These are phyloP conservation scores for Vitis hybrid DNA, from an alignment of 177 flowering plant genomes.

Conservation along the genomic window DNA sequence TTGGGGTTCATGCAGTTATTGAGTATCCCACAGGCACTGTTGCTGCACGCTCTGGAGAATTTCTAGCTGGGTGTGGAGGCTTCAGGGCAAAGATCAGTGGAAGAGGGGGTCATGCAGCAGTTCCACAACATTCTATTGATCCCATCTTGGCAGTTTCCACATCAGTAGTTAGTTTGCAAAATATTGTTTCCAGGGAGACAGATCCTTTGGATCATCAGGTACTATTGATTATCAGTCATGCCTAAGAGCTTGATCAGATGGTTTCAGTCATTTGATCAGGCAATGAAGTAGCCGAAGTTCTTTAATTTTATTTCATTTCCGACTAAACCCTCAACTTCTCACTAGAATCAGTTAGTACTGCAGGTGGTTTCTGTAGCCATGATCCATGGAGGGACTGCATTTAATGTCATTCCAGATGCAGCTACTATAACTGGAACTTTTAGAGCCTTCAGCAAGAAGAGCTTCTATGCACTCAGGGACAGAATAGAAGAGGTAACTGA, in stretches of 20 bases:
- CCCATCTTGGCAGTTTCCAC: slow-evolving; percentile 61
- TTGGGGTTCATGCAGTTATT: slow-evolving; percentile 42
- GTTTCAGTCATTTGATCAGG: slow-evolving; percentile 1
- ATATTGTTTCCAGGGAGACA: slow-evolving; percentile 56
- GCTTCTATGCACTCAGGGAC: slow-evolving; percentile 36
- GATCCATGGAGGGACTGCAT: slow-evolving; percentile 46
- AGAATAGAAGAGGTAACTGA: slow-evolving; percentile 61
- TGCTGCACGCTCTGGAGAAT: slow-evolving; percentile 45
- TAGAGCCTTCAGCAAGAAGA: slow-evolving; percentile 50
- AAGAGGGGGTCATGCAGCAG: slow-evolving; percentile 66
- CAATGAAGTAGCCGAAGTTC: background rate
- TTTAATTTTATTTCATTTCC: too few relatives aligned
- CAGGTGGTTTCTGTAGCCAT: slow-evolving; percentile 64
- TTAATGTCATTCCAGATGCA: slow-evolving; percentile 51
- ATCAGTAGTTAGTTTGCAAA: slow-evolving; percentile 52
- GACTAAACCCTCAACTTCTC: too few relatives aligned
- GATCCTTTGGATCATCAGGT: slow-evolving; percentile 72
- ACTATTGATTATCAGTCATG: slow-evolving; percentile 3
- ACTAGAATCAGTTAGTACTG: background rate
- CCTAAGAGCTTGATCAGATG: background rate
- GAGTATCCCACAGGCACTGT: slow-evolving; percentile 39
- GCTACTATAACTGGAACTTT: slow-evolving; percentile 54
- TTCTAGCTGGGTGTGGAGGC: slow-evolving; percentile 63
- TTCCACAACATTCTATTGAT: slow-evolving; percentile 51
- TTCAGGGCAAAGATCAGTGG: slow-evolving; percentile 59